These are phyloP conservation scores for Juglanconis oblonga DNA, from an alignment of 2,329 filamentous ascomycete species.

Conservation along the genomic window DNA sequence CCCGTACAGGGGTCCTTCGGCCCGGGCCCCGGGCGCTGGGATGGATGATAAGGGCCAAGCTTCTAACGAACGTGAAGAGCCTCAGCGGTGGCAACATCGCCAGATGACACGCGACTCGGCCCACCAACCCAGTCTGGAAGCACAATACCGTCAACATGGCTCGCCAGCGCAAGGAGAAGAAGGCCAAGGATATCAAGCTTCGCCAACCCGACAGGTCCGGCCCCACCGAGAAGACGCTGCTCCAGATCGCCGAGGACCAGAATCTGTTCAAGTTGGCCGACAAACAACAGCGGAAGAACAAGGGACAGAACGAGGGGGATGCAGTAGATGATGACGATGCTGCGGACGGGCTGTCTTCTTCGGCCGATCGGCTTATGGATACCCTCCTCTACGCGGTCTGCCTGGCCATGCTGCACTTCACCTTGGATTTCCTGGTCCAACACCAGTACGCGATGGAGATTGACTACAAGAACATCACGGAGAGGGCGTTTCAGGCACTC, in stretches of 20 bases:
- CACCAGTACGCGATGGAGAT: constrained; percentile 72
- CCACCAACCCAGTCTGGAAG: no score
- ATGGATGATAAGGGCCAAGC: no score
- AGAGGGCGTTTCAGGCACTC: constrained; percentile 51
- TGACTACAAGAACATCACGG: constrained; percentile 53
- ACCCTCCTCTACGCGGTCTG: constrained; percentile 57
- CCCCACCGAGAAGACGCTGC: constrained; percentile 63
- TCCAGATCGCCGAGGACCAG: constrained; percentile 67
- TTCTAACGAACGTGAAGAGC: no score
- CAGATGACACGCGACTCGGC: no score
- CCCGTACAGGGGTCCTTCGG: no score
- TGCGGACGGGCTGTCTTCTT: constrained; percentile 36
- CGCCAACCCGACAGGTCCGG: constrained; percentile 66
- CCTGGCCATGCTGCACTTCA: constrained; percentile 71
- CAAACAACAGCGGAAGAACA: constrained; percentile 34
- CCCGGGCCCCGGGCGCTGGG: no score
- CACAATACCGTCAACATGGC: constrained; percentile 35
- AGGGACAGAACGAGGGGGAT: constrained; percentile 24
- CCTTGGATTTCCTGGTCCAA: constrained; percentile 75
- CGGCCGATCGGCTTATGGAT: constrained; percentile 52
- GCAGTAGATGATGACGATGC: constrained; percentile 27
- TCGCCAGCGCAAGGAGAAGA: constrained; percentile 47
- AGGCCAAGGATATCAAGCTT: constrained; percentile 55
- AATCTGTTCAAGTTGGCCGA: constrained; percentile 53
- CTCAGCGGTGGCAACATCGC: no score